Conservation (phyloP, 2,329 filamentous ascomycete genomes). For the Lachnellula cervina region DNA sequence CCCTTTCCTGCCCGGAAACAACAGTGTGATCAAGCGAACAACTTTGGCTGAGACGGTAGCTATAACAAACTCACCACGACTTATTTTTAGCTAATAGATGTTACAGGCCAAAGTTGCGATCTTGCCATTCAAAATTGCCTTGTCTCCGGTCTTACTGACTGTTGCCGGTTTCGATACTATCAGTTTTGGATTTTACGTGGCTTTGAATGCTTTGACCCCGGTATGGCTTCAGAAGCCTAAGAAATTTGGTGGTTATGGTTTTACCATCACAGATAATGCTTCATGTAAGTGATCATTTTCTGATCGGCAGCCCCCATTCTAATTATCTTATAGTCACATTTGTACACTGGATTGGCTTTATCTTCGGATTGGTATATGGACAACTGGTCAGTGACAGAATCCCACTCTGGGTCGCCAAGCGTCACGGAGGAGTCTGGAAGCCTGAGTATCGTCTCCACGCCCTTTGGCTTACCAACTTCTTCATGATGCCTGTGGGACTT, state of each 20-base stretch:
- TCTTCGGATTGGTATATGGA: constrained; percentile 34
- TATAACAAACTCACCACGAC: background rate
- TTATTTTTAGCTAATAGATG: constrained; percentile 2
- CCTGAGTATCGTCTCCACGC: constrained; percentile 37
- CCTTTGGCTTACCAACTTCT: constrained; percentile 28
- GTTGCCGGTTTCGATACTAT: constrained; percentile 32
- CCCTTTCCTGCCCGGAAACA: constrained; percentile 20
- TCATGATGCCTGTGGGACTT: constrained; percentile 32
- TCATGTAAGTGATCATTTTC: constrained; percentile 14
- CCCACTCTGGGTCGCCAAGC: constrained; percentile 27
- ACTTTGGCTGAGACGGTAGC: constrained; percentile 14
- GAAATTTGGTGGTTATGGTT: constrained; percentile 38
- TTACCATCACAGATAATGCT: constrained; percentile 37
- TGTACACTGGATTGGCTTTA: constrained; percentile 37
- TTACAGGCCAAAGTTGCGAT: constrained; percentile 10
- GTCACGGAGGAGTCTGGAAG: constrained; percentile 30
- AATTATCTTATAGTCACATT: constrained; percentile 32
- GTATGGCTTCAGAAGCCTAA: constrained; percentile 36
- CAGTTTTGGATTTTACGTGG: constrained; percentile 23
- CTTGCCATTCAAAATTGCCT: constrained; percentile 26
- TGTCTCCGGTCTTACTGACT: constrained; percentile 36
- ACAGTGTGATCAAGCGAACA: constrained; percentile 1
- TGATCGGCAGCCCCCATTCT: background rate
- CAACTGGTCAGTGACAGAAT: constrained; percentile 37
- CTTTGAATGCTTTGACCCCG: constrained; percentile 20